A percentile compares a stretch with the other conserved stretches of the same genome.
Conservation (phyloP, 768 basidiomycete species). For the Chalciporus sphaerocephalus region DNA sequence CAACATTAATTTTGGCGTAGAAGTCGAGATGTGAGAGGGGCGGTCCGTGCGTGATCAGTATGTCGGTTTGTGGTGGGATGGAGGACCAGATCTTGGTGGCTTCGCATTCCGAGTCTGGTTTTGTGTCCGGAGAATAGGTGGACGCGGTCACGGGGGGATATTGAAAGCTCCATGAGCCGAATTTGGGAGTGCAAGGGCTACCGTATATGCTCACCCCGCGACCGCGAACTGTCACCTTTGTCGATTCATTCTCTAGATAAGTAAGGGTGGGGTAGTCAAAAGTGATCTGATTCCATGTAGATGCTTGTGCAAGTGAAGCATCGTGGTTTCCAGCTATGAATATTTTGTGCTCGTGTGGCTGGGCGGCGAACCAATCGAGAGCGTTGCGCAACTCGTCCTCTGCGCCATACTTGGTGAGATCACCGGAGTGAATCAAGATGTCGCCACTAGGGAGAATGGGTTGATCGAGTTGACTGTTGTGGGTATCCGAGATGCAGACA, state of each 20-base stretch:
- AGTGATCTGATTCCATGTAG: conserved; percentile 13
- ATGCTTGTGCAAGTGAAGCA: conserved; percentile 19
- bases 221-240: conserved; percentile 27
- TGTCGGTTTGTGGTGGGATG: conserved; percentile 32
- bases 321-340: conserved; percentile 47
- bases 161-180: conserved; percentile 19
- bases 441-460: conserved; percentile 35
- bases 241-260: conserved; percentile 37
- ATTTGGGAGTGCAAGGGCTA: conserved; percentile 36
- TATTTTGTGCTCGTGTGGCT: conserved; percentile 38
- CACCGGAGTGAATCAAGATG: conserved; percentile 40
- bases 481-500: conserved; percentile 40
- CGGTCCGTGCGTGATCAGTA: conserved; percentile 44
- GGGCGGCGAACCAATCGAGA: conserved; percentile 30
- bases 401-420: conserved; percentile 38
- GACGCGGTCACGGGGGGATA: too few species aligned
- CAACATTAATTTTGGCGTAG: conserved; percentile 7
- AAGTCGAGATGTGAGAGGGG: conserved; percentile 34
- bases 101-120: too few species aligned
- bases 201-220: conserved; percentile 35
- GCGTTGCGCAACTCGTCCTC: conserved; percentile 27
- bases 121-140: too few species aligned
- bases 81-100: conserved; percentile 21
- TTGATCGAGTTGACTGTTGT: conserved; percentile 28
- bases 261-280: conserved; percentile 26